Evolutionary conservation across 1,139 yeast species (phyloP), one percentile per base, ranked within the genome.

Genomic region (Yamadazyma dendronema): DNA sequence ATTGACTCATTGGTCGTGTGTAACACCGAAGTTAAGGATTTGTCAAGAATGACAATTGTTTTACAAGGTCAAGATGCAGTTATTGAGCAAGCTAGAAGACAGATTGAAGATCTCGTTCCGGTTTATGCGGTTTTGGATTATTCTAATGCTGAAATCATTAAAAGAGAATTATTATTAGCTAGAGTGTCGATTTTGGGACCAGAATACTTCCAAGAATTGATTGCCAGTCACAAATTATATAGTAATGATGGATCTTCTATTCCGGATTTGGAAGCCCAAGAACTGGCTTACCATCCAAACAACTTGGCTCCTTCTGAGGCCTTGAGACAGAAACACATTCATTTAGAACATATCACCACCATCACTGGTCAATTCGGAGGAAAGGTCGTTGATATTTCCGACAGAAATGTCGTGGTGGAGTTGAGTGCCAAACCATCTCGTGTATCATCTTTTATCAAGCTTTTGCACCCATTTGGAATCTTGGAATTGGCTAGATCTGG

Each of bases 71-170:
- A 89, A 61, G 96, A 90, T 56, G 96, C 95, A 19, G 92, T 92
- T 41, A 84, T 92, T 52, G 98, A 92, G 63, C 98, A 92, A 70
- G 97, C 97, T n/a, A 80, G 98, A 61, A 82, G 97, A 61, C 98
- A 92, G 65, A 85, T 92, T 48, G 98, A 92, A 67, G 97, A 92
- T 56, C 76, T 92, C 59, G 98, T 92, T 19, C 98, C 98, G 4
- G 97, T 92, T 28, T 92, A 95, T 71, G 98, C 98, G 7, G 98
- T 92, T 28, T 74, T 92, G 60, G 97, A 92, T 66, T 92, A 92
- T 68, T 77, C 96, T 40, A 80, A 87, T 56, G 82, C 96, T 24
- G 89, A 90, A 56, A 85, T 90, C 53, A 89, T 92, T 59, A 79
- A 82, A 62, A 79, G 98, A 61, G 98, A 92, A 67, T 74, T 92